Evolutionary conservation across 495 filamentous ascomycete species (phyloP).

Genomic region (Cenococcum geophilum): DNA sequence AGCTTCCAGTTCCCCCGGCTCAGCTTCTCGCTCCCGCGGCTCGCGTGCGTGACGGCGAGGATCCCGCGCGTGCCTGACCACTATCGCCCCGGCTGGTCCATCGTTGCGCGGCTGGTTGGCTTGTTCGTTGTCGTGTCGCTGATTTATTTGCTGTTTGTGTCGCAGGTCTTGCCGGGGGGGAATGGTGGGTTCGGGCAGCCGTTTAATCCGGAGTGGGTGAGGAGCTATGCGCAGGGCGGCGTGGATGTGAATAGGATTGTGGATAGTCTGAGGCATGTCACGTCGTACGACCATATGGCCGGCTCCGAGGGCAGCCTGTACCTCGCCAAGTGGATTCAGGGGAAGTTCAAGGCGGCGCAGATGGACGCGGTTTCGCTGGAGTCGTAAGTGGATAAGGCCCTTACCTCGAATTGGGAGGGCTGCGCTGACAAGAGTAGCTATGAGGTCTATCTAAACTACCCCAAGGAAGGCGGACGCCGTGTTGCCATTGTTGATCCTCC

Average conservation of each 20-base stretch:
- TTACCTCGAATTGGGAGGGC: background rate
- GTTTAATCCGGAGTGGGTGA: slow-evolving; percentile 64
- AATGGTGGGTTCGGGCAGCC: slow-evolving; percentile 30
- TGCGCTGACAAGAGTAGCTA: slow-evolving; percentile 21
- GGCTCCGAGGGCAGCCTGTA: slow-evolving; percentile 84
- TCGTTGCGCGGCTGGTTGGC: slow-evolving; percentile 60
- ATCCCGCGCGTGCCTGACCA: slow-evolving; percentile 33
- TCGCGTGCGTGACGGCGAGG: slow-evolving; percentile 15
- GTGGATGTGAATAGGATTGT: slow-evolving; percentile 62
- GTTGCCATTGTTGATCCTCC: slow-evolving; percentile 75
- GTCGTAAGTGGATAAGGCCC: slow-evolving; percentile 31
- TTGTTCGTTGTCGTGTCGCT: slow-evolving; percentile 66
- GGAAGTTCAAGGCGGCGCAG: slow-evolving; percentile 58
- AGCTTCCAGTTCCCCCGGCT: slow-evolving; percentile 19
- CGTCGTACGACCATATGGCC: slow-evolving; percentile 75
- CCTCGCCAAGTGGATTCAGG: slow-evolving; percentile 74
- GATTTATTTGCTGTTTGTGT: slow-evolving; percentile 77
- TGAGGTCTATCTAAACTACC: slow-evolving; percentile 87
- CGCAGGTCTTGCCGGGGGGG: slow-evolving; percentile 62
- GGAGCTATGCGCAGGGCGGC: slow-evolving; percentile 60
- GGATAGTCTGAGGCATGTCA: slow-evolving; percentile 65
- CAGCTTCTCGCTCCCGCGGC: slow-evolving; percentile 16
- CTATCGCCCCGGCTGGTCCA: slow-evolving; percentile 33
- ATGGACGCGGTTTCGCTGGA: slow-evolving; percentile 69
- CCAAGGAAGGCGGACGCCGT: slow-evolving; percentile 64